phyloP scores from a whole-genome alignment of 2,329 filamentous ascomycete genomes.

The Blumeria graminis region DNA sequence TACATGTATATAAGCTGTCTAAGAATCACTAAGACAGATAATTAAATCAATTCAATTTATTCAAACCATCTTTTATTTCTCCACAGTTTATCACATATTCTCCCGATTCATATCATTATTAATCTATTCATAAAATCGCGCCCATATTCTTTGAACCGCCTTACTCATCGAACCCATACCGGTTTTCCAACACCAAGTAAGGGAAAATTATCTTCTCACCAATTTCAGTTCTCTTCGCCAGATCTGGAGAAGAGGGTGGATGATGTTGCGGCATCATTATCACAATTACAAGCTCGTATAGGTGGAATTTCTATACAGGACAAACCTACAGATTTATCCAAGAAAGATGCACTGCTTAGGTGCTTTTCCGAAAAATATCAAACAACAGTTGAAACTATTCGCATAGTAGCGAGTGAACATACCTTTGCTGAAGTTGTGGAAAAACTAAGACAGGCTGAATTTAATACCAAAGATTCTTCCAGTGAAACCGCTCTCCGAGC shows the following conservation, averaged over 20 bases:
- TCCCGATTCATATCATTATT: too few relatives aligned
- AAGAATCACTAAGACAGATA: too few relatives aligned
- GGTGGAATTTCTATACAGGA: not conserved
- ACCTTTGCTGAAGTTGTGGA: not conserved
- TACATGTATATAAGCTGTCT: too few relatives aligned
- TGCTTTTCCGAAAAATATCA: not conserved
- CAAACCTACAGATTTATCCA: not conserved
- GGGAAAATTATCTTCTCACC: not conserved
- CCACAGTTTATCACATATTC: too few relatives aligned
- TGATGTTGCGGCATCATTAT: not conserved
- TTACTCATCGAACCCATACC: too few relatives aligned
- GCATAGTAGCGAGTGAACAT: not conserved
- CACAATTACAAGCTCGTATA: not conserved
- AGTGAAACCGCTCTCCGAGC: not conserved
- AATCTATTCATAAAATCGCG: too few relatives aligned
- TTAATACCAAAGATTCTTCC: not conserved
- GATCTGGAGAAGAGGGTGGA: not conserved
- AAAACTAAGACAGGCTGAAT: not conserved
- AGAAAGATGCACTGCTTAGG: not conserved
- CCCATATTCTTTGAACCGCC: too few relatives aligned
- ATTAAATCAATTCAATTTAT: too few relatives aligned
- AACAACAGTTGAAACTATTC: not conserved
- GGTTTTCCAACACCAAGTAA: too few relatives aligned
- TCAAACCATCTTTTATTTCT: too few relatives aligned
- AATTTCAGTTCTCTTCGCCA: not conserved